Base-by-base conservation (phyloP, 768 basidiomycete genomes). In the Mrakia frigida region DNA sequence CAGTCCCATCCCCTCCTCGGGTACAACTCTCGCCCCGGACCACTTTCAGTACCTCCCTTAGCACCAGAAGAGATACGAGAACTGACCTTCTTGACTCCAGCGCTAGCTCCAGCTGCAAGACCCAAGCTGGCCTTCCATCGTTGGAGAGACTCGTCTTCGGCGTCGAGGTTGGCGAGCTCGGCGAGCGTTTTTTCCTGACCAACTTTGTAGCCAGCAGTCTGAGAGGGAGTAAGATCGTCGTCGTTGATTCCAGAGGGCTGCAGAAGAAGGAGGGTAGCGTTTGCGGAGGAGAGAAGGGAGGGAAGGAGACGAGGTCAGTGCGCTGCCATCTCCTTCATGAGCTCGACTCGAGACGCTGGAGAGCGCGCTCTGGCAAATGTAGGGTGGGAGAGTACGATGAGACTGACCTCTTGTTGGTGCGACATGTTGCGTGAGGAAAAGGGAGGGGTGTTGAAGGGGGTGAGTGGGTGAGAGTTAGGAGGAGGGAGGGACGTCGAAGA, bases 41-140 rank as follows among this genome's bases (percentile, higher is more conserved):
- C n/a, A n/a, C n/a, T n/a, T n/a, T n/a, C n/a, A n/a, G n/a, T n/a
- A 13, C 7, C 13, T n/a, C 41, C 9, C 69, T 50, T 6, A 0
- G 37, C 5, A 35, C 23, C 10, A 61, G 46, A 1, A 13, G 33
- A 43, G 16, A 16, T 25, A 43, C n/a, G 52, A 25, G 28, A n/a
- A 50, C 77, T 25, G 13, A 78, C 77, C 60, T 74, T 74, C 69
- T 78, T 78, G 13, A 63, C 53, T 9, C 72, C 72, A 21, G 71
- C 60, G 9, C 21, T 33, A 25, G 88, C 87, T 43, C 73, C 79
- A 71, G 88, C 87, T 9, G 76, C 82, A 77, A 98, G 89, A 73
- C 96, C 96, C 37, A 98, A 87, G 73, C 90, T 93, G 53, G 92
- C 93, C 83, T 98, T 98, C 96, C 96, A 98, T 79, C 93, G 90